Conservation (phyloP, 768 basidiomycete genomes). For the Strobilomyces dryophilus region DNA sequence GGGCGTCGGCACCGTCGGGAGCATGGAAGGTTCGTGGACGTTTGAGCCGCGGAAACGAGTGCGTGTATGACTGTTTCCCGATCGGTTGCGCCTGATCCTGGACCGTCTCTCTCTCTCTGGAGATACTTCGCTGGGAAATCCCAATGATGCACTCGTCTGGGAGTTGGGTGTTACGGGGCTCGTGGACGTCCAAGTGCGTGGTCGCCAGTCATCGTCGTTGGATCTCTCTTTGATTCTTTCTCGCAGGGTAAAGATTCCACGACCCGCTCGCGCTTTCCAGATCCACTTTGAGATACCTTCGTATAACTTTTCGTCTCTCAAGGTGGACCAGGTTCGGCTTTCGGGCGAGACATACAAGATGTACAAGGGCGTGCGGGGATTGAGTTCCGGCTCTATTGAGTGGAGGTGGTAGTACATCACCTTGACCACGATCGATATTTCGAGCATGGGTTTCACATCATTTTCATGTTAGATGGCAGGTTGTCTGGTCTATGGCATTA, state of each 20-base stretch:
- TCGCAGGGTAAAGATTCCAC: slow-evolving; percentile 38
- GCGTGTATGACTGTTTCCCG: slow-evolving; percentile 1
- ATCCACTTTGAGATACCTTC: slow-evolving; percentile 67
- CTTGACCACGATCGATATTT: no score
- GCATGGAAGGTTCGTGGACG: slow-evolving; percentile 65
- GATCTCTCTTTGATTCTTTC: background rate
- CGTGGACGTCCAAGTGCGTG: slow-evolving; percentile 64
- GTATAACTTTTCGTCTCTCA: slow-evolving; percentile 73
- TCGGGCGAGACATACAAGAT: slow-evolving; percentile 82
- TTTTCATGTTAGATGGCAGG: background rate
- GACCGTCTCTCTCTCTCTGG: background rate
- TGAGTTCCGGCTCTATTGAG: slow-evolving; percentile 30
- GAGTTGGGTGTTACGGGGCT: slow-evolving; percentile 70
- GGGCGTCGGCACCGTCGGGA: slow-evolving; percentile 36
- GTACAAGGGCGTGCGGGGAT: slow-evolving; percentile 83
- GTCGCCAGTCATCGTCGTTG: background rate
- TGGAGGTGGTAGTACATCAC: slow-evolving; percentile 29
- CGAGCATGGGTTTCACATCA: background rate
- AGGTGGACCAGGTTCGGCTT: slow-evolving; percentile 81
- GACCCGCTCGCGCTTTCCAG: slow-evolving; percentile 73
- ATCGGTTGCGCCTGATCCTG: background rate
- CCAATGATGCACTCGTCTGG: slow-evolving; percentile 61
- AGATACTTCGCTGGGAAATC: slow-evolving; percentile 82
- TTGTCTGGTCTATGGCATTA: background rate
- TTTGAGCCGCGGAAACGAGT: slow-evolving; percentile 72